These are phyloP conservation scores for Xerocomellus intermedius DNA, from an alignment of 768 basidiomycete genomes.

Conservation along the genomic window DNA sequence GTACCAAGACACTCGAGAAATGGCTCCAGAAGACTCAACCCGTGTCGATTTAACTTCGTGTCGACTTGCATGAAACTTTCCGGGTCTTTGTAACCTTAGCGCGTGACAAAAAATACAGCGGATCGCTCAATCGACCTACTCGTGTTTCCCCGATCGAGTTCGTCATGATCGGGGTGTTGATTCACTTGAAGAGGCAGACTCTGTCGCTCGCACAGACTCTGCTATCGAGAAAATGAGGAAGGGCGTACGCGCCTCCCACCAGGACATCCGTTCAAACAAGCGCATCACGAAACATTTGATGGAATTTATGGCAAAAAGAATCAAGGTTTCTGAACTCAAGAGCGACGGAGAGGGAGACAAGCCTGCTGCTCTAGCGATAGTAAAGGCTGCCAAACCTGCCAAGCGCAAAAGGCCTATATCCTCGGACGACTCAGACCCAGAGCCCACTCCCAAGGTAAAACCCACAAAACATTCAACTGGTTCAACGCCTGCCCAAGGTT, in stretches of 20 bases:
- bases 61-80: slow-evolving; percentile 33
- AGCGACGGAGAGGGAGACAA: slow-evolving; percentile 33
- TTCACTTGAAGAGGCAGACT: slow-evolving; percentile 34
- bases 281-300: slow-evolving; percentile 35
- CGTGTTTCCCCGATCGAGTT: slow-evolving; percentile 45
- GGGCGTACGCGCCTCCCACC: slow-evolving; percentile 36
- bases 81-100: slow-evolving; percentile 35
- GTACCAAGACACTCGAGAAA: slow-evolving; percentile 33
- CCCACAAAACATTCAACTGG: slow-evolving; percentile 1
- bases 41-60: slow-evolving; percentile 27
- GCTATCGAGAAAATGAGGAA: slow-evolving; percentile 41
- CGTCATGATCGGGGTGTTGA: slow-evolving; percentile 43
- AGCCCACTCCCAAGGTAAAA: slow-evolving; percentile 17
- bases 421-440: slow-evolving; percentile 27
- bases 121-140: slow-evolving; percentile 33
- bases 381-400: slow-evolving; percentile 8
- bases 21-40: slow-evolving; percentile 34
- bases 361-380: slow-evolving; percentile 21
- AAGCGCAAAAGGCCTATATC: slow-evolving; percentile 29
- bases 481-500: slow-evolving; percentile 10
- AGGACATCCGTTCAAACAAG: slow-evolving; percentile 41
- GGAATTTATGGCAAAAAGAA: slow-evolving; percentile 30
- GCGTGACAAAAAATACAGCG: slow-evolving; percentile 31
- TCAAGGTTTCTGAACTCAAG: slow-evolving; percentile 33
- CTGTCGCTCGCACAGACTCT: slow-evolving; percentile 39